Evolutionary conservation across 257 asterid species (phyloP).

Genomic region (Nyctanthes arbortristis): DNA sequence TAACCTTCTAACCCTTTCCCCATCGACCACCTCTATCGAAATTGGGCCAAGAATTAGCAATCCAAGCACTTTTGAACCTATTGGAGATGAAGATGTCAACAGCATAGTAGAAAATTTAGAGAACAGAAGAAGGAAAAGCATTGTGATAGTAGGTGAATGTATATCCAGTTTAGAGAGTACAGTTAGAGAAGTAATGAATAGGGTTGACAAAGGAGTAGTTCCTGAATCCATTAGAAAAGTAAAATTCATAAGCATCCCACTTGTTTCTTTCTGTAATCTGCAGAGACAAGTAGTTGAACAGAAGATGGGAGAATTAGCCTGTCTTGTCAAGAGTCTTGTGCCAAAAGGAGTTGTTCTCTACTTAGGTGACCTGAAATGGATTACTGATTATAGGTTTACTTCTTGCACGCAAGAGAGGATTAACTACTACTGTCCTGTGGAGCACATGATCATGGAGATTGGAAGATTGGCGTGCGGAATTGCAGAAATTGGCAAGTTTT

Average conservation of each 20-base stretch:
- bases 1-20: slow-evolving; percentile 16
- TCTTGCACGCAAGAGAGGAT: slow-evolving; percentile 33
- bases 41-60: slow-evolving; percentile 6
- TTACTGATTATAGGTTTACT: slow-evolving; percentile 53
- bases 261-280: slow-evolving; percentile 49
- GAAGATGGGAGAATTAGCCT: slow-evolving; percentile 56
- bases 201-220: slow-evolving; percentile 52
- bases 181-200: slow-evolving; percentile 54
- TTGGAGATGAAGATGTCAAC: slow-evolving; percentile 49
- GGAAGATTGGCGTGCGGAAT: slow-evolving; percentile 54
- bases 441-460: slow-evolving; percentile 78
- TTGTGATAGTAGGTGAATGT: slow-evolving; percentile 67
- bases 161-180: slow-evolving; percentile 43
- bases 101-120: slow-evolving; percentile 40
- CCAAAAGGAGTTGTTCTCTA: slow-evolving; percentile 74
- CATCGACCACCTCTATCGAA: slow-evolving; percentile 8
- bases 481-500: slow-evolving; percentile 52
- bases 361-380: slow-evolving; percentile 83
- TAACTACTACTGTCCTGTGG: slow-evolving; percentile 67
- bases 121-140: slow-evolving; percentile 34
- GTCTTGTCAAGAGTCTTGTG: slow-evolving; percentile 51
- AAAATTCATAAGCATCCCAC: slow-evolving; percentile 57
- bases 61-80: slow-evolving; percentile 13
- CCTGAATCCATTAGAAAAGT: slow-evolving; percentile 48
- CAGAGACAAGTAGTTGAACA: slow-evolving; percentile 60